phyloP scores from a whole-genome alignment of 192 early-diverging fungal species.

The Neocallimastix lanati region DNA sequence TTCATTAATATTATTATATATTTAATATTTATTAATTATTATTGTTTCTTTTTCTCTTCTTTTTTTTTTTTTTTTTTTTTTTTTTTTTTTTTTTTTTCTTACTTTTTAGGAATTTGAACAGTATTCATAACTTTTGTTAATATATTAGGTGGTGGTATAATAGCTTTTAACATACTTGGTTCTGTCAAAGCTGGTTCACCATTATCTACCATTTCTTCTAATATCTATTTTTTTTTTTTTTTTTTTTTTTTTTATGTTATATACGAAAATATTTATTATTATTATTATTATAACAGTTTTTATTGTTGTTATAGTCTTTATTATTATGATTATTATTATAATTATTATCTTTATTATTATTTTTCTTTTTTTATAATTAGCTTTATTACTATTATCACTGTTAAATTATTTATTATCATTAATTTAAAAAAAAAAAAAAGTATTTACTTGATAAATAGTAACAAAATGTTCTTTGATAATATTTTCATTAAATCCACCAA shows the following conservation, averaged over 20 bases:
- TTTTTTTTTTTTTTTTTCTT: not conserved
- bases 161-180: slow-evolving; percentile 57
- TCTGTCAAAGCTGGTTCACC: slow-evolving; percentile 78
- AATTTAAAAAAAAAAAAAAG: too few species aligned
- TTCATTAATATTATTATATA: too few species aligned
- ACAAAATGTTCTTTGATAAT: slow-evolving; percentile 85
- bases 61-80: not conserved
- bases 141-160: slow-evolving; percentile 73
- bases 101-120: slow-evolving; percentile 25
- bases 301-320: too few species aligned
- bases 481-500: slow-evolving; percentile 59
- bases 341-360: too few species aligned
- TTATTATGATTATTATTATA: too few species aligned
- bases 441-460: slow-evolving; percentile 70
- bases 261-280: too few species aligned
- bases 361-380: too few species aligned
- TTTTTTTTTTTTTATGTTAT: too few species aligned
- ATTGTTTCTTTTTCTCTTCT: not conserved
- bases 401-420: too few species aligned
- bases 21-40: not conserved
- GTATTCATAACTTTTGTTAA: slow-evolving; percentile 71
- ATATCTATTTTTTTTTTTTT: too few species aligned
- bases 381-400: too few species aligned
- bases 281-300: too few species aligned
- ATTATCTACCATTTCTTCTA: slow-evolving; percentile 90